phyloP scores from a whole-genome alignment of 106 monocot species.

The Chionographis japonica region DNA sequence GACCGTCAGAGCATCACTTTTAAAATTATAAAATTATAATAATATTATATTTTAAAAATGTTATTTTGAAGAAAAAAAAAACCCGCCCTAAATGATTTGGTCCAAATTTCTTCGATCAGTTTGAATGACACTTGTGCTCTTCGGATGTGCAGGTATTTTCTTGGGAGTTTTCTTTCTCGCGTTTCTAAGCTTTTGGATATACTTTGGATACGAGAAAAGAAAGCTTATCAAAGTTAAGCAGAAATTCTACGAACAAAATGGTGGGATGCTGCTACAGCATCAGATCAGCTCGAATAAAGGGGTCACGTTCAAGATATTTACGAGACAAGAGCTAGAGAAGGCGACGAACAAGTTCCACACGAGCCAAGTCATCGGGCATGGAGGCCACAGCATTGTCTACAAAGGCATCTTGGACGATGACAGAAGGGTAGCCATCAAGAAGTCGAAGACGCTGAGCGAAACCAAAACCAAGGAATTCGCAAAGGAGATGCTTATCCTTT shows the following conservation, averaged over 20 bases:
- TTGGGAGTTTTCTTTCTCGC: too few relatives aligned
- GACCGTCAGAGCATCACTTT: too few relatives aligned
- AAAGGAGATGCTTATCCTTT: slow-evolving; percentile 4
- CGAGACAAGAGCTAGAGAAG: background rate
- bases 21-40: too few relatives aligned
- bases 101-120: too few relatives aligned
- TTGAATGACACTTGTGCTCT: too few relatives aligned
- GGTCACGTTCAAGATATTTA: background rate
- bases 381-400: slow-evolving; percentile 1
- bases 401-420: background rate
- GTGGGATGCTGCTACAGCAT: background rate
- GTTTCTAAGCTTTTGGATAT: too few relatives aligned
- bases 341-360: background rate
- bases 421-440: slow-evolving; percentile 2
- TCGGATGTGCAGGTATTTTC: too few relatives aligned
- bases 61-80: too few relatives aligned
- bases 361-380: background rate
- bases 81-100: too few relatives aligned
- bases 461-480: background rate
- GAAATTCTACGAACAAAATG: slow-evolving; percentile 7
- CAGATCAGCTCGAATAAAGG: background rate
- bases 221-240: background rate
- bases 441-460: background rate
- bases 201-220: background rate
- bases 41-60: too few relatives aligned